Base-by-base conservation (phyloP, 2,329 filamentous ascomycete species). In the Zalaria sp. region DNA sequence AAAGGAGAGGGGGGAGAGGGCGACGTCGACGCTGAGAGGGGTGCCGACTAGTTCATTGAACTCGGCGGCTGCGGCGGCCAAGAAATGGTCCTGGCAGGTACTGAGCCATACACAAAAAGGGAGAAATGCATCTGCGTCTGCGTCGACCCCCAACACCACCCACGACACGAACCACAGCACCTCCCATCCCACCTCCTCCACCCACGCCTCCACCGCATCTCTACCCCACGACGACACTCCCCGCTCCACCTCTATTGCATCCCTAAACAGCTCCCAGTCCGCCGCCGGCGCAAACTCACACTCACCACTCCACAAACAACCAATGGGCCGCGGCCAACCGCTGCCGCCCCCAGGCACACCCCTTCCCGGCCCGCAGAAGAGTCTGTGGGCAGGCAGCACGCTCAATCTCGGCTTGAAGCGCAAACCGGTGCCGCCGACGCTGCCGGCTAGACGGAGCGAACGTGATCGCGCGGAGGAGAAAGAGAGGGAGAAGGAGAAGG, bases 291-390 rank as follows among this genome's bases (percentile, higher is more conserved):
- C 29, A 7, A n/a, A 7, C 7, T 32, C 29, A n/a, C 29, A 32
- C 29, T 7, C 7, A 7, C n/a, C 29, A 7, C 7, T n/a, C 29
- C 29, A 7, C 29, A 32, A 7, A 7, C 45, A 84, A 51, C 86
- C 86, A 2, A 86, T 93, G 66, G 87, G 87, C 1, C 74, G 86
- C 34, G 86, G 86, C 0, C 80, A 82, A 51, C 86, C 86, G 1
- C 66, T 93, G 11, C 86, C 85, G 37, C 85, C 86, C 5, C 83
- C 82, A 2, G 87, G 86, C 2, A 79, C 73, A 36, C 86, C 87
- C 3, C 68, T 93, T 1, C 86, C 87, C 7, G 57, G 58, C 5
- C 56, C 50, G 37, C 54, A 54, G 36, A 45, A 38, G 26, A 49
- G 48, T 18, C 45, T 50, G 3, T 50, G 48, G 48, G 40, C 44